Base-by-base conservation (phyloP, 345 rosid species). In the Pistacia integerrima region DNA sequence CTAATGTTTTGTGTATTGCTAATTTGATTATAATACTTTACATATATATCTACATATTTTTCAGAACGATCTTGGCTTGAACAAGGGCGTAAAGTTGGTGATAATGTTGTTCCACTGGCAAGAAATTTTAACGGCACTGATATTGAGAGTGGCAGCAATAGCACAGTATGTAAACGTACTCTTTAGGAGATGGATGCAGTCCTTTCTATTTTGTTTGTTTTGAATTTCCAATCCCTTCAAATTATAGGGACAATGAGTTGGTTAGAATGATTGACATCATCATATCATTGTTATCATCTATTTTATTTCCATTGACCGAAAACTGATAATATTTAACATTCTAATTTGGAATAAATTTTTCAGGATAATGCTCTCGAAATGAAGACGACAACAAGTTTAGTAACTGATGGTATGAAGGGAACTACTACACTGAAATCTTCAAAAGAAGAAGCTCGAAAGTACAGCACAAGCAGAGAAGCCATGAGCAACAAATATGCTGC, bases 11-110 rank as follows among this genome's bases (percentile, higher is more conserved):
- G 46, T 5, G 30, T 35, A 22, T 10, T 1, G 4, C 46, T 22
- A 20, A 25, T 35, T 30, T 30, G 57, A 35, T 73, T 17, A 48
- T 6, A 33, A 60, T 46, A 22, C 22, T 46, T 73, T 22, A 14
- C n/a, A n/a, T 5, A 51, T 17, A 13, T 46, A 5, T 58, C 12
- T 2, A 11, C 49, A 36, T 25, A 25, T 79, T 76, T 51, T 64
- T 25, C 85, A 97, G 99, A 94, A 77, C 88, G 97, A 74, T 81
- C 87, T 8, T 97, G 96, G 97, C 90, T 94, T 48, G 97, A 94
- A 70, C 90, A 94, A 87, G 98, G 99, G 67, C 84, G 77, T 74
- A 86, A 82, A 69, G 89, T 94, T 55, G 99, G 98, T 25, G 99
- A 97, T 85, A 92, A 86, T 80, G 97, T 97, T 78, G 79, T 97